Percentiles rank a stretch among this genome's conserved stretches.
phyloP scores from a whole-genome alignment of 805 yeast genomes.

The Lipomyces orientalis region DNA sequence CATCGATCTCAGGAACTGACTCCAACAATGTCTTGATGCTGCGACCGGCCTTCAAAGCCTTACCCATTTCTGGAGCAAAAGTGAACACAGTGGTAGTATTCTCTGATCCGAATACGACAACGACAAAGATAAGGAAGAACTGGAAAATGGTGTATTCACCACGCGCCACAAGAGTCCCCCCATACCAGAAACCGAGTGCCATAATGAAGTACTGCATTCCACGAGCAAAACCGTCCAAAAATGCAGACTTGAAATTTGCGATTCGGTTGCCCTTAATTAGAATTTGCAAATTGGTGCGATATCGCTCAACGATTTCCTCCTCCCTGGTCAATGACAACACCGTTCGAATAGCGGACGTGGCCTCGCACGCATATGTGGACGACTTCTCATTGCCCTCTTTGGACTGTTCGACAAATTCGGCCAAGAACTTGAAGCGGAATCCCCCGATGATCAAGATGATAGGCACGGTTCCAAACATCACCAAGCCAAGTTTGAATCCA shows the following conservation, averaged over 20 bases:
- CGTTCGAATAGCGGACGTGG: constrained; percentile 49
- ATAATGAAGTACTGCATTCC: constrained; percentile 50
- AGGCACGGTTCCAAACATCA: constrained; percentile 47
- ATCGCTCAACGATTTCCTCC: constrained; percentile 45
- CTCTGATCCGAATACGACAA: constrained; percentile 51
- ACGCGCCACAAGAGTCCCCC: constrained; percentile 46
- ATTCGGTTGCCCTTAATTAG: constrained; percentile 45
- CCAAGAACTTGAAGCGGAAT: constrained; percentile 46
- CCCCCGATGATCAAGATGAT: constrained; percentile 50
- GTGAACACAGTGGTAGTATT: constrained; percentile 50
- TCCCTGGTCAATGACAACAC: constrained; percentile 52
- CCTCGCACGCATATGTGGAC: constrained; percentile 51
- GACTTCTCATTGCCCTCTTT: constrained; percentile 48
- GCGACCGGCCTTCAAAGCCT: too few species aligned
- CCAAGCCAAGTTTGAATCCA: constrained; percentile 51
- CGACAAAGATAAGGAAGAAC: constrained; percentile 49
- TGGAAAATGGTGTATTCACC: constrained; percentile 41
- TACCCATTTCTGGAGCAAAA: constrained; percentile 52
- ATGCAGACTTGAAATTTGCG: constrained; percentile 39
- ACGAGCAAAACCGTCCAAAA: constrained; percentile 48
- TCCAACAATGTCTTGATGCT: too few species aligned
- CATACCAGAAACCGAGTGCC: constrained; percentile 53
- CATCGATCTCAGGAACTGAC: too few species aligned
- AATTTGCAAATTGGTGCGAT: constrained; percentile 29
- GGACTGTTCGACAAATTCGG: constrained; percentile 45